Evolutionary conservation across 2,329 filamentous ascomycete species (phyloP).

Genomic region (Tolypocladium pustulatum): DNA sequence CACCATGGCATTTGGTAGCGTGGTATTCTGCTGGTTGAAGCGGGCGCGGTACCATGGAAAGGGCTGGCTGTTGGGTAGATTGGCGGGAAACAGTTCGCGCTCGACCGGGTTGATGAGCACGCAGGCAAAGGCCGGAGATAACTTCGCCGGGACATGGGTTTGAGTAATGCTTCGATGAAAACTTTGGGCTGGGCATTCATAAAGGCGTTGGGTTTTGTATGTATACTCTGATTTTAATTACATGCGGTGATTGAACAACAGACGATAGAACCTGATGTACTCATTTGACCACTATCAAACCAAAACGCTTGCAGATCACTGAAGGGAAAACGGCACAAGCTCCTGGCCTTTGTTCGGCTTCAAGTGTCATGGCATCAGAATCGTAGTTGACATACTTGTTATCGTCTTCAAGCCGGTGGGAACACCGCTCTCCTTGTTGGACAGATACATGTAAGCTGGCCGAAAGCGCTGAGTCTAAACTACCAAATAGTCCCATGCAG

Average conservation of each 20-base stretch:
- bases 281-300: too few species aligned
- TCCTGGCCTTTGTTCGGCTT: too few species aligned
- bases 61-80: neutral
- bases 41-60: neutral
- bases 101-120: neutral
- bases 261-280: too few species aligned
- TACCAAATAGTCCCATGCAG: neutral
- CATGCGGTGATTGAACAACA: too few species aligned
- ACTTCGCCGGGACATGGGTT: neutral
- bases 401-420: too few species aligned
- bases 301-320: too few species aligned
- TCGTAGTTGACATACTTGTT: too few species aligned
- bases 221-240: too few species aligned
- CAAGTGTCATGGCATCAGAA: too few species aligned
- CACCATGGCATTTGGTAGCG: too few species aligned
- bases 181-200: neutral
- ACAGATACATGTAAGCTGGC: neutral
- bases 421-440: too few species aligned
- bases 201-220: neutral
- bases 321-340: too few species aligned
- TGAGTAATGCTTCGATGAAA: neutral
- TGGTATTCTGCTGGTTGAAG: neutral
- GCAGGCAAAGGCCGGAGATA: neutral
- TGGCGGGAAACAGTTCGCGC: neutral
- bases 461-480: neutral